phyloP scores from a whole-genome alignment of 2,329 filamentous ascomycete genomes.

The Pyrenophora seminiperda region DNA sequence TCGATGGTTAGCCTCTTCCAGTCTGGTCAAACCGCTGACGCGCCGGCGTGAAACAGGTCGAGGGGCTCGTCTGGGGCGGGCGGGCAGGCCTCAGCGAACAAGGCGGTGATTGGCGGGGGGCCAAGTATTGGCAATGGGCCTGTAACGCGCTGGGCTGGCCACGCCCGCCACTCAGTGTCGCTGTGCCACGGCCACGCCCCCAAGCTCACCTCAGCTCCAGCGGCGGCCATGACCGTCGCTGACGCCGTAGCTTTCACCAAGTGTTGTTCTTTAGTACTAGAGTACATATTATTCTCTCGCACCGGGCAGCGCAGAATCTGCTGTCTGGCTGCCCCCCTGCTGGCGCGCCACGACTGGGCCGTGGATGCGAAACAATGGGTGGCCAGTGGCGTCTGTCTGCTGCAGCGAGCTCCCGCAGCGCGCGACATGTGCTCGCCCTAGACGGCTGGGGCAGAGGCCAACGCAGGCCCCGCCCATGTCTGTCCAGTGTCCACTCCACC shows the following conservation, averaged over 20 bases:
- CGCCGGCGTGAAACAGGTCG: slow-evolving; percentile 37
- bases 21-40: slow-evolving; percentile 37
- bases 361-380: slow-evolving; percentile 33
- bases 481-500: too few species aligned
- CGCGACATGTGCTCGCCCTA: slow-evolving; percentile 28
- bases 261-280: too few species aligned
- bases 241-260: too few species aligned
- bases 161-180: not conserved
- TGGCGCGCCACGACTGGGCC: slow-evolving; percentile 4
- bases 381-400: slow-evolving; percentile 24
- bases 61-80: slow-evolving; percentile 23
- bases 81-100: slow-evolving; percentile 21
- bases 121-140: slow-evolving; percentile 39
- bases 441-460: not conserved
- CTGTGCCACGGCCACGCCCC: not conserved
- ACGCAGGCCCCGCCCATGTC: not conserved
- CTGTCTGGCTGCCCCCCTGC: too few species aligned
- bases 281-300: not conserved
- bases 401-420: slow-evolving; percentile 12
- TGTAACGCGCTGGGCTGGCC: slow-evolving; percentile 20
- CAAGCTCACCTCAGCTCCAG: too few species aligned
- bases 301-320: slow-evolving; percentile 1
- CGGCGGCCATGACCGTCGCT: too few species aligned
- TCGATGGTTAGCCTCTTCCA: slow-evolving; percentile 24
- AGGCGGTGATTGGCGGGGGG: slow-evolving; percentile 29